Evolutionary conservation across 2,329 filamentous ascomycete genomes (phyloP), one percentile per base, ranked within the genome.

Genomic region (Fusarium sp.): DNA sequence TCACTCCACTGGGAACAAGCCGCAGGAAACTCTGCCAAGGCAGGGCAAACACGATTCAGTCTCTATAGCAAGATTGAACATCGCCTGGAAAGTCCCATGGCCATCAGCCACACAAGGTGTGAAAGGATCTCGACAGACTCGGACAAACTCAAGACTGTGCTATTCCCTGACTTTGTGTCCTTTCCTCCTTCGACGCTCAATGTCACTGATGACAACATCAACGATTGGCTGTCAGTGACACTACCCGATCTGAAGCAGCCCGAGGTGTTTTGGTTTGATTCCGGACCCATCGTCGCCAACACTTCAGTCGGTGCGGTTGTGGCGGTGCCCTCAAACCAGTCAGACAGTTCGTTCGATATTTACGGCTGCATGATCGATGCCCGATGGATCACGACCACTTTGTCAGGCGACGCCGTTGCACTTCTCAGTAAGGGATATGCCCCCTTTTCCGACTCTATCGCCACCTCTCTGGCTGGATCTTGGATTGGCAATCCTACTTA

Each of bases 281-380:
- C 72, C 0, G 66, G 58, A 15, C 59, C 73, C 2, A 45, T 63
- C 6, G 67, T 68, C 6, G 69, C 73, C 0, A 72, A 68, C 2
- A 69, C 56, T 4, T 76, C 74, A 3, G 56, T 74, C 2, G 74
- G 74, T 0, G 58, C 65, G 0, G n/a, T 71, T 1, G 37, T 76
- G 4, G 71, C 65, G 3, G 62, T 66, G 0, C 74, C 74, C 0
- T 65, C 67, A 0, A 68, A 72, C 27, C 58, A 43, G 3, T 69
- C 63, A 3, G 60, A 20, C 10, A 22, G 65, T 4, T 25, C 65
- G 2, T 56, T 69, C 6, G 71, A 76, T 17, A n/a, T 76, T 1
- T 76, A 76, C 5, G 73, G 74, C 2, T 76, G 74, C 14, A 73
- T 71, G 74, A 63, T 76, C 2, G 74, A 76, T 22, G 74, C 73